Conservation (phyloP, 768 basidiomycete species). For the Calocybe indica region DNA sequence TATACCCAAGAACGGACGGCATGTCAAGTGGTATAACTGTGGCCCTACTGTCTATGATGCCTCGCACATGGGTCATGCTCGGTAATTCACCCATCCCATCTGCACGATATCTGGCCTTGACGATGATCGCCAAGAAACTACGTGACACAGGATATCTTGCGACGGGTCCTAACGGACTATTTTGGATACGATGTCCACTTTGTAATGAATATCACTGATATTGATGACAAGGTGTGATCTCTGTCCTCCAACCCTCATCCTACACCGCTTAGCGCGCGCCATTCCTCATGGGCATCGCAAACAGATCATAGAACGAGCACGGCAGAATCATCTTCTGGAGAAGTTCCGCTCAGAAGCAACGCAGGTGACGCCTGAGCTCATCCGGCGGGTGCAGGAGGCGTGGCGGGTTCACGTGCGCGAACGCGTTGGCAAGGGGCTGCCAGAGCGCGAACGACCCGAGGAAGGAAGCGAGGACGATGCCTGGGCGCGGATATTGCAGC, state of each 20-base stretch:
- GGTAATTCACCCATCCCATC: constrained; percentile 40
- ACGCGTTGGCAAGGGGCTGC: constrained; percentile 61
- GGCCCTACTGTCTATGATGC: constrained; percentile 99
- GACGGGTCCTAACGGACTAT: constrained; percentile 89
- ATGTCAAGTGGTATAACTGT: constrained; percentile 99
- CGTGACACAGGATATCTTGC: constrained; percentile 88
- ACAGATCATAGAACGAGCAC: constrained; percentile 90
- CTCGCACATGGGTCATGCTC: constrained; percentile 97
- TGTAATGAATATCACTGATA: constrained; percentile 99
- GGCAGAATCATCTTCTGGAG: constrained; percentile 70
- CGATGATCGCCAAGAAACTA: constrained; percentile 65
- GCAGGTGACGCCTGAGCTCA: constrained; percentile 48
- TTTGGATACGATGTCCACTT: constrained; percentile 98
- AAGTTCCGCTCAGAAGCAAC: constrained; percentile 50
- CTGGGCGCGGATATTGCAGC: constrained; percentile 52
- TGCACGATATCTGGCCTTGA: constrained; percentile 2
- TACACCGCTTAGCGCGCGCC: constrained; percentile 1
- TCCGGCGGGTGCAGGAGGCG: constrained; percentile 51
- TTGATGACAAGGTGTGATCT: constrained; percentile 87
- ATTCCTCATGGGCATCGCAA: neutral
- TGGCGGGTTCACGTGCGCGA: constrained; percentile 62
- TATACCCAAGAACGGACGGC: constrained; percentile 56
- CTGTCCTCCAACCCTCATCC: constrained; percentile 8
- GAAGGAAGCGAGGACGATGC: constrained; percentile 41
- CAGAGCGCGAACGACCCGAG: constrained; percentile 37